A percentile compares a stretch with the other conserved stretches of the same genome.
Evolutionary conservation across 2,329 filamentous ascomycete species (phyloP).

Genomic region (Fusarium globosum): DNA sequence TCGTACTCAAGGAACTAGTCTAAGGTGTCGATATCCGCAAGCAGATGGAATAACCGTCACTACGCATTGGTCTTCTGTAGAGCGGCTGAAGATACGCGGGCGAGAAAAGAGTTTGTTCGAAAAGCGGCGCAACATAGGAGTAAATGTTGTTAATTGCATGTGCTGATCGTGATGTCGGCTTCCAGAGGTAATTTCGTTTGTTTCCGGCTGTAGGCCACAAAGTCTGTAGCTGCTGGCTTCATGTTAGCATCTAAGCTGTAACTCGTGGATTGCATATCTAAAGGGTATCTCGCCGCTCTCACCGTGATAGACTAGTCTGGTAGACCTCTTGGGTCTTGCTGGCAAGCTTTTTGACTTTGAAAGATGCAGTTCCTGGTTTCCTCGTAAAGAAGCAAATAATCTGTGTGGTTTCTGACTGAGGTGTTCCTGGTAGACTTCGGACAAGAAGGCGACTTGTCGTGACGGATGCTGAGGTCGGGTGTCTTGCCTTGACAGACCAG

Average conservation of each 20-base stretch:
- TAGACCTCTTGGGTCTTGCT: not conserved
- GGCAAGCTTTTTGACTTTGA: not conserved
- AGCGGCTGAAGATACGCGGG: rapidly evolving
- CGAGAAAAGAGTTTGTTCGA: too few relatives aligned
- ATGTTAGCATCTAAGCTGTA: not conserved
- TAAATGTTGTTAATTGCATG: not conserved
- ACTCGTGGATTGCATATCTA: not conserved
- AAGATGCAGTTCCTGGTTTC: not conserved
- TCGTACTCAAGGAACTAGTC: not conserved
- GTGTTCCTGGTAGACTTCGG: too few relatives aligned
- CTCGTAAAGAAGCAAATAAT: too few relatives aligned
- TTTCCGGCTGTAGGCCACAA: not conserved
- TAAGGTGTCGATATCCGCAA: too few relatives aligned
- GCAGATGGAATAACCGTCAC: too few relatives aligned
- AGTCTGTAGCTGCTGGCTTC: not conserved
- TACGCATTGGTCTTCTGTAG: not conserved
- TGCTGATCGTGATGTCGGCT: not conserved
- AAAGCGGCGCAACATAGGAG: not conserved
- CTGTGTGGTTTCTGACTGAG: too few relatives aligned
- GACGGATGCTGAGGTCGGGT: too few relatives aligned
- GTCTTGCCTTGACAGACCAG: too few relatives aligned
- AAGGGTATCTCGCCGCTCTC: too few relatives aligned
- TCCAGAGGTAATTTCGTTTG: not conserved
- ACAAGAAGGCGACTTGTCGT: too few relatives aligned
- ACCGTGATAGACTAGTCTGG: not conserved